phyloP scores from a whole-genome alignment of 2,329 filamentous ascomycete species.

The Penicillium sp. region DNA sequence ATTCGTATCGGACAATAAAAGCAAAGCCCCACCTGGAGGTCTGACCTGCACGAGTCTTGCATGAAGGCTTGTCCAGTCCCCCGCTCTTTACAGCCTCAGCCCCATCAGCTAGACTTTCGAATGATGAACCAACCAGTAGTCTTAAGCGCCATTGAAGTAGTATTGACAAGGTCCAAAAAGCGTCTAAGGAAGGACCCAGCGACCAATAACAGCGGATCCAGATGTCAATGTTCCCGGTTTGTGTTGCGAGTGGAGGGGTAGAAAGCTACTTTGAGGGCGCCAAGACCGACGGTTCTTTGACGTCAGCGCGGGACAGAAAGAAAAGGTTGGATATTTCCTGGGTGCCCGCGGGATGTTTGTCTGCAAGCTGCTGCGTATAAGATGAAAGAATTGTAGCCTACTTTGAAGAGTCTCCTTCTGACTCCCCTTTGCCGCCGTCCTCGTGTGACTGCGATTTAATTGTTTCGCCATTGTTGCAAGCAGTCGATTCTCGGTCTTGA shows the following conservation, averaged over 20 bases:
- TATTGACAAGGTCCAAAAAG: neutral
- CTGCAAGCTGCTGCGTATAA: conserved; percentile 4
- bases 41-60: conserved; percentile 4
- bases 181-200: neutral
- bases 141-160: neutral
- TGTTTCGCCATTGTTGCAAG: conserved; percentile 3
- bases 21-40: neutral
- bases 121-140: neutral
- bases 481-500: neutral
- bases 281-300: conserved; percentile 23
- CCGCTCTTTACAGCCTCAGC: neutral
- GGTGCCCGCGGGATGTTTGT: neutral
- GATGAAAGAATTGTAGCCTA: neutral
- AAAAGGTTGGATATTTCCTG: neutral
- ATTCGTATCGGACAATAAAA: neutral
- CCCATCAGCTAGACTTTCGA: neutral
- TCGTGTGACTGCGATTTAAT: neutral
- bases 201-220: neutral
- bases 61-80: neutral
- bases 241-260: conserved; percentile 3
- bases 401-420: neutral
- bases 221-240: conserved; percentile 15
- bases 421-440: neutral
- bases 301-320: conserved; percentile 25
- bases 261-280: conserved; percentile 23